A percentile compares a stretch with the other conserved stretches of the same genome.
Conservation (phyloP, 805 yeast genomes). For the Blastobotrys peoriensis region DNA sequence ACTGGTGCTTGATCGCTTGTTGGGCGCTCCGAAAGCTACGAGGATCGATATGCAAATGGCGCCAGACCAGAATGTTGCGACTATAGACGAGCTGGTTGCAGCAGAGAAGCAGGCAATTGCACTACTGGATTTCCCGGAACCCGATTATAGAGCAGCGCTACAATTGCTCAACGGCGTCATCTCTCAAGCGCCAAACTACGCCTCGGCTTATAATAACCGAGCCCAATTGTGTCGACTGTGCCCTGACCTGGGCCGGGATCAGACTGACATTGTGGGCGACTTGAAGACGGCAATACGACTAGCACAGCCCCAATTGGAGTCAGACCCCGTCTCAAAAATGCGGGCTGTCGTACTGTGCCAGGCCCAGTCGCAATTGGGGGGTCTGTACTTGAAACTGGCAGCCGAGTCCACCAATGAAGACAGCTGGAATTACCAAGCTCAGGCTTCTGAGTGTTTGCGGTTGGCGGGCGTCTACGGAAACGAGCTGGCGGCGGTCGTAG, state of each 20-base stretch:
- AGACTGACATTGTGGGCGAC: conserved; percentile 17
- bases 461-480: conserved; percentile 30
- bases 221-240: conserved; percentile 25
- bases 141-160: conserved; percentile 12
- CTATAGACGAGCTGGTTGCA: too few species aligned
- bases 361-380: conserved; percentile 29
- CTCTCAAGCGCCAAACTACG: conserved; percentile 24
- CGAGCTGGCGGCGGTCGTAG: conserved; percentile 22
- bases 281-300: conserved; percentile 24
- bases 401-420: conserved; percentile 8
- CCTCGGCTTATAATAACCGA: conserved; percentile 31
- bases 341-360: conserved; percentile 28
- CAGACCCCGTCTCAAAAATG: conserved; percentile 22
- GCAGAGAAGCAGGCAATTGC: conserved; percentile 21
- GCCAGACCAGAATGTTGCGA: conserved; percentile 23
- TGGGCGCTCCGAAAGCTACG: conserved; percentile 6
- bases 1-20: too few species aligned
- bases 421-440: conserved; percentile 26
- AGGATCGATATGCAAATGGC: conserved; percentile 19
- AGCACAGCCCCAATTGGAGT: conserved; percentile 18
- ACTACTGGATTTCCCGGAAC: conserved; percentile 12
- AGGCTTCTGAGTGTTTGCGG: conserved; percentile 25
- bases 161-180: conserved; percentile 20
- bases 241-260: not conserved
- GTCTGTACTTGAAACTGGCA: conserved; percentile 22